Base-by-base conservation (phyloP, 2,329 filamentous ascomycete species). In the Trichoderma sp. region DNA sequence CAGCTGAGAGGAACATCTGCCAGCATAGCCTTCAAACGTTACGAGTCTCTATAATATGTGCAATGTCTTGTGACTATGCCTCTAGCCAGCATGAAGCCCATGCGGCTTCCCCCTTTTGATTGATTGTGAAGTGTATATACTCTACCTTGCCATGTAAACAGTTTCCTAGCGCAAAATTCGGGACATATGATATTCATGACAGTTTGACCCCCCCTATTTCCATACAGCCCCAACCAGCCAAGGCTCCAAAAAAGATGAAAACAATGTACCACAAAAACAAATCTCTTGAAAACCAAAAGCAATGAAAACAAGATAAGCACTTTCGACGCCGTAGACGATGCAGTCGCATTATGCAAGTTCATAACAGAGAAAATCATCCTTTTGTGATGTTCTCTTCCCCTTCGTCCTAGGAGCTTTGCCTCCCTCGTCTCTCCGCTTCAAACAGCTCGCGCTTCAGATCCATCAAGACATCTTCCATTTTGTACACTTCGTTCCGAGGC, bases 401-500 rank as follows among this genome's bases (percentile, higher is more conserved):
- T 24, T 34, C 47, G 41, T 3, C 48, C 62, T 63, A 26, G 39
- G 54, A 65, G 39, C 39, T 48, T 12, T 63, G 68, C 66, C 82
- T 76, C 44, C 85, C 83, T 67, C 90, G 82, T 71, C 80, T 80
- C 71, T 88, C 88, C 17, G 91, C 91, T 64, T 88, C 86, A 74
- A 90, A 90, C 59, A 93, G 82, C 74, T 90, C 87, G 68, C 85
- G 83, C 75, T 90, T 89, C 69, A 94, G 86, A 74, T 94, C 90
- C 79, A 93, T 91, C 73, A 95, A 82, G 71, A 92, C 79, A 73
- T 93, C 89, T 72, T 95, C 91, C 69, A 95, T 82, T 73, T 89
- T 83, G 66, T 88, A 83, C 61, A 92, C 85, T 67, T 91, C 87
- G 12, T 85, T 81, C 12, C 85, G 82, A 17, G 86, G 86, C 48